Conservation (phyloP, 2,329 filamentous ascomycete genomes). For the Penicillium sp. region DNA sequence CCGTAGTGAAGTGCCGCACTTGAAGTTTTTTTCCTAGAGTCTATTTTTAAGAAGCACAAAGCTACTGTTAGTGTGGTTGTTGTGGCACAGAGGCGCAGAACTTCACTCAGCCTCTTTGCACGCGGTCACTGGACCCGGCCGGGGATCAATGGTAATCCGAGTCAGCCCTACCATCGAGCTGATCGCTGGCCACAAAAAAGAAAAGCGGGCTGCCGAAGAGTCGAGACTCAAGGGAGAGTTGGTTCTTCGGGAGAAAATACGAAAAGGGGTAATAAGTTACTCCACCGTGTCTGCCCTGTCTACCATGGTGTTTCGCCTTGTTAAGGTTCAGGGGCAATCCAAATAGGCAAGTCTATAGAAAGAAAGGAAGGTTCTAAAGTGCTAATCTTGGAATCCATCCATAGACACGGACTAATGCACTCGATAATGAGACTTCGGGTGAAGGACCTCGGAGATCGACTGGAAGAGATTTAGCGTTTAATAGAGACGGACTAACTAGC, state of each 20-base stretch:
- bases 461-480: not conserved
- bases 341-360: not conserved
- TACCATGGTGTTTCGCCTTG: not conserved
- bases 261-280: not conserved
- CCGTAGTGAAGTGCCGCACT: not conserved
- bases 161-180: conserved; percentile 15
- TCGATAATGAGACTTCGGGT: not conserved
- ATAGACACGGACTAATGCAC: not conserved
- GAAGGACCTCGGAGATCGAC: not conserved
- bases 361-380: not conserved
- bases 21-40: not conserved
- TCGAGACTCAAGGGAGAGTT: not conserved
- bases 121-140: not conserved
- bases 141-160: not conserved
- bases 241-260: not conserved
- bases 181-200: conserved; percentile 9
- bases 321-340: conserved; percentile 3
- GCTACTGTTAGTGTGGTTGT: not conserved
- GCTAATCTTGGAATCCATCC: not conserved
- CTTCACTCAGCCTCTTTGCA: conserved; percentile 17
- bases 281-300: conserved; percentile 1
- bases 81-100: conserved; percentile 4
- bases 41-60: conserved; percentile 2
- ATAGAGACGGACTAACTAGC: conserved; percentile 1
- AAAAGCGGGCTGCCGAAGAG: not conserved